phyloP scores from a whole-genome alignment of 1,284 basidiomycete genomes.

The Leccinum griseonigrum region DNA sequence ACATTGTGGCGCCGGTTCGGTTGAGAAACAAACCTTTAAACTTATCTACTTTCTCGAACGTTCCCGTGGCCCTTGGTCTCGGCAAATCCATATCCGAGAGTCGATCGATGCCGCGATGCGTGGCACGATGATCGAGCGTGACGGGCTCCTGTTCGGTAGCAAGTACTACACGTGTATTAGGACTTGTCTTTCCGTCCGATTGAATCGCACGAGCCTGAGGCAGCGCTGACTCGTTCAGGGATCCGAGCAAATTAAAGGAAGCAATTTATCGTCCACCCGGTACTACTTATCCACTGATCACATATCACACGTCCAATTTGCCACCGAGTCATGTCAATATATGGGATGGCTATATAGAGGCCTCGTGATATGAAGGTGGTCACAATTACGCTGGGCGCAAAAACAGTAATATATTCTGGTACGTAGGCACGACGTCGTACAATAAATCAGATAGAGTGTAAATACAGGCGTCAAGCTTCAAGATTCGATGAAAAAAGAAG shows the following conservation, averaged over 20 bases:
- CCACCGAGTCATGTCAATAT: constrained; percentile 2
- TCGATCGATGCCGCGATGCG: not conserved
- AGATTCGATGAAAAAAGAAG: not conserved
- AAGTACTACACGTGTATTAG: not conserved
- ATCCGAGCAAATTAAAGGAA: not conserved
- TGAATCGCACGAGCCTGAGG: not conserved
- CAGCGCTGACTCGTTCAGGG: not conserved
- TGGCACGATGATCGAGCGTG: not conserved
- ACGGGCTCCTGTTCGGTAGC: not conserved
- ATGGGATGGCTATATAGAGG: not conserved
- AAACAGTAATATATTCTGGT: not conserved
- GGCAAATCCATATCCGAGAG: not conserved
- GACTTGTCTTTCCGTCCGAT: not conserved
- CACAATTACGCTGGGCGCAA: not conserved
- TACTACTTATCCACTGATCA: not conserved
- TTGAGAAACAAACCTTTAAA: not conserved
- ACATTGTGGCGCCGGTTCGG: not conserved
- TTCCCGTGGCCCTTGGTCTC: not conserved
- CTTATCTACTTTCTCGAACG: not conserved
- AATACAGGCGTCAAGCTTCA: not conserved
- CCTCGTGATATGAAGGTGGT: not conserved
- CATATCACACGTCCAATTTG: constrained; percentile 2
- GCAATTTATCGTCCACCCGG: not conserved
- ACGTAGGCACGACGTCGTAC: constrained; percentile 8
- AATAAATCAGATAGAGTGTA: constrained; percentile 14